Base-by-base conservation (phyloP, 2,329 filamentous ascomycete genomes). In the Pseudopyrenochaeta lycopersici region DNA sequence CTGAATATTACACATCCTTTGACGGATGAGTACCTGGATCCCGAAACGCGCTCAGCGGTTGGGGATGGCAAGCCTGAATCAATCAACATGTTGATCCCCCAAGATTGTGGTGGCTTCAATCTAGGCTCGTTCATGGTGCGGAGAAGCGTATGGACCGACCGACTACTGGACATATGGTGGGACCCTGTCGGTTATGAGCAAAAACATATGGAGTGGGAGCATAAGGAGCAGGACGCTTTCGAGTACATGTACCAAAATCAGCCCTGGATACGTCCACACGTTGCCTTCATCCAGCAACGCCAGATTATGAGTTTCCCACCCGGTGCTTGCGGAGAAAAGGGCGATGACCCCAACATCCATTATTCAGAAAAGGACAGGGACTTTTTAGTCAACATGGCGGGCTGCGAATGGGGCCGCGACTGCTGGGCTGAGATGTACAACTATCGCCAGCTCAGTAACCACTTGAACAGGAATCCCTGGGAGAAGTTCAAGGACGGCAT, bases 351-450 rank as follows among this genome's bases (percentile, higher is more conserved):
- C 1, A 83, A 84, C 14, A 89, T 96, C 57, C 96, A 99, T 77
- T 99, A 99, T 75, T 84, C 90, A 64, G 83, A 95, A 76, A 82
- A 86, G 36, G 92, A 96, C 54, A 86, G 91, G 23, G 95, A 99
- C 75, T 97, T 99, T 70, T 66, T 98, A 41, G 94, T 99, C 68
- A 99, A 97, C 76, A 98, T 99, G 94, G 95, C 95, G 5, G 95
- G 95, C 3, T 99, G 95, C 74, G 90, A 97, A 76, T 98, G 91
- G 90, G 94, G 94, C 3, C 87, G 95, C 44, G 94, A 99, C 78
- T 99, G 95, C 76, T 98, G 94, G 94, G 89, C 89, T 32, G 95
- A 99, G 78, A 97, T 99, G 88, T 97, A 97, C 79, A 89, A 90
- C 74, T 99, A 92, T 80, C 90, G 93, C 46, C 88, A 97, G 75